Evolutionary conservation across 139 green algal genomes (phyloP), one percentile per base, ranked within the genome.

Genomic region (Medakamo hakoo): DNA sequence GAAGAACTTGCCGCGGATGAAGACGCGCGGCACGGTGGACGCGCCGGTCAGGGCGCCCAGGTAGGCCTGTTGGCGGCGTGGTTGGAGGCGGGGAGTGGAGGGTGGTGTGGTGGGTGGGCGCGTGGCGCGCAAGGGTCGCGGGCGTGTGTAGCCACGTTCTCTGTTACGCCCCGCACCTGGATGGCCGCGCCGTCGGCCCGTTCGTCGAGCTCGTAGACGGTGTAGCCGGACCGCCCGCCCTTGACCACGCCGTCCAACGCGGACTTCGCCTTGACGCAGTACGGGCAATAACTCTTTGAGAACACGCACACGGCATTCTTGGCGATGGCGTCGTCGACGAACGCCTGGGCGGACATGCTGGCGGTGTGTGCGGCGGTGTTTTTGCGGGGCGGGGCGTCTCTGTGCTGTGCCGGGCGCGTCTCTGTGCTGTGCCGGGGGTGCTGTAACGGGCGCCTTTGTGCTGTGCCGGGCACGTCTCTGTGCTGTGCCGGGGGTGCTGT

Each of bases 201-300:
- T 9, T 67, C 55, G 2, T 70, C 65, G 4, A 70, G 30, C 31
- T 70, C 65, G 30, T 65, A n/a, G 3, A 70, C 65, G 4, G 26
- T 60, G 18, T 59, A 65, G 9, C 9, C 40, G 40, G 9, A 9
- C 18, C 55, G 32, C 1, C 31, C 24, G 20, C 4, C 24, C 19
- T 30, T 58, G 1, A 59, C 26, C 58, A 64, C 64, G 25, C 27
- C 63, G 26, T 57, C 29, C 26, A 69, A 26, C 4, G 55, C 27
- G 24, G n/a, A 27, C 32, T 70, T 70, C 3, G 65, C 65, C 29
- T 49, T 27, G 4, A 28, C 2, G 21, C 58, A 70, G 21, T 52
- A 57, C 19, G 58, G 58, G 27, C 65, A 70, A 27, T 61, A 65
- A 19, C 29, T 59, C 24, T 70, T 70, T 0, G 31, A 60, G 30